Conservation (phyloP, 495 filamentous ascomycete species). For the Emericellopsis terricola region DNA sequence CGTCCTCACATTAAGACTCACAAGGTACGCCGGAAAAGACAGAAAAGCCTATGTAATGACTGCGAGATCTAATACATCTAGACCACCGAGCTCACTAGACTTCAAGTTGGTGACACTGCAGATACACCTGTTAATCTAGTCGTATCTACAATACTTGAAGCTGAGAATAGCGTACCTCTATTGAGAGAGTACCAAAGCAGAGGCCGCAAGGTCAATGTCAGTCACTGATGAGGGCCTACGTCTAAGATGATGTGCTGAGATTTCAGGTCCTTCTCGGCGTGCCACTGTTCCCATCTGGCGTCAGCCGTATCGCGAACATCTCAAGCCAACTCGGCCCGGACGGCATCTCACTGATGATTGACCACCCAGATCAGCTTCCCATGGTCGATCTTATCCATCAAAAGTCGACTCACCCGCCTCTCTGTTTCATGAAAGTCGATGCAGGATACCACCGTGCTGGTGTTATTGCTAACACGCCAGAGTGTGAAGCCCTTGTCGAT, state of each 20-base stretch:
- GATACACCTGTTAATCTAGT: conserved; percentile 42
- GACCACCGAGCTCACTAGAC: conserved; percentile 50
- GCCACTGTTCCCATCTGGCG: conserved; percentile 44
- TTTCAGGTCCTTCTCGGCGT: conserved; percentile 58
- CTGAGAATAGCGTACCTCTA: conserved; percentile 47
- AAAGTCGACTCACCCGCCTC: conserved; percentile 22
- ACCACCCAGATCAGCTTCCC: conserved; percentile 46
- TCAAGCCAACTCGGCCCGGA: conserved; percentile 28
- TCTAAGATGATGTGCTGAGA: no score
- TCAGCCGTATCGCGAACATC: conserved; percentile 36
- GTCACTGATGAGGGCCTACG: conserved; percentile 6
- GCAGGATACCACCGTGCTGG: conserved; percentile 64
- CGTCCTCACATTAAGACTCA: conserved; percentile 77
- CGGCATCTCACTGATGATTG: conserved; percentile 50
- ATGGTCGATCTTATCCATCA: conserved; percentile 20
- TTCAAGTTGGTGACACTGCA: conserved; percentile 46
- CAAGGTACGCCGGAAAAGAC: conserved; percentile 34
- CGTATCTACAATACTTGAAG: conserved; percentile 63
- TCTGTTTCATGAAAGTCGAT: conserved; percentile 63
- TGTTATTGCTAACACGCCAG: conserved; percentile 29
- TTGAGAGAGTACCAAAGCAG: conserved; percentile 35
- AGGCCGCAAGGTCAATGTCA: conserved; percentile 37
- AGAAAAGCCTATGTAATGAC: no score
- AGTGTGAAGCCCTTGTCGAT: conserved; percentile 31
- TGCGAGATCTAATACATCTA: no score